A percentile compares a stretch with the other conserved stretches of the same genome.
These are phyloP conservation scores for Botrytis elliptica DNA, from an alignment of 2,329 filamentous ascomycete genomes.

Conservation along the genomic window DNA sequence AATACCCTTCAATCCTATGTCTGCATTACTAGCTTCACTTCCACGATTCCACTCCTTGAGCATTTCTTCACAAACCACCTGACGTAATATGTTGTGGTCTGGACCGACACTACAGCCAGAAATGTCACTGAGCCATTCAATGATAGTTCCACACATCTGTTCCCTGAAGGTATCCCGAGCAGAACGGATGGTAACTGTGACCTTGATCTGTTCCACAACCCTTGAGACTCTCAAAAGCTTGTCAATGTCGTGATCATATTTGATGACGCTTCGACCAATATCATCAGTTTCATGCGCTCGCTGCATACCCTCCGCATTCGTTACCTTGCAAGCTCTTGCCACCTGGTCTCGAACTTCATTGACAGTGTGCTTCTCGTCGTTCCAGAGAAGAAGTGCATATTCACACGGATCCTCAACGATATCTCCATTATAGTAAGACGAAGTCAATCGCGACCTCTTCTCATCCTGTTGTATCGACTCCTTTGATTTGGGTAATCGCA, in stretches of 20 bases:
- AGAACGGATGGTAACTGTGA: conserved; percentile 92
- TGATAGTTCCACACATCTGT: conserved; percentile 97
- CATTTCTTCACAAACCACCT: conserved; percentile 86
- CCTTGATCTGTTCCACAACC: conserved; percentile 90
- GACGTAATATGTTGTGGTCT: conserved; percentile 75
- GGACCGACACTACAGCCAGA: conserved; percentile 81
- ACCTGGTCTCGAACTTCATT: conserved; percentile 89
- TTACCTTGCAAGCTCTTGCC: conserved; percentile 78
- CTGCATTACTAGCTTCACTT: conserved; percentile 76
- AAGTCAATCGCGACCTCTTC: conserved; percentile 69
- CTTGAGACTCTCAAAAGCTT: conserved; percentile 75
- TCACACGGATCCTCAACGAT: conserved; percentile 64
- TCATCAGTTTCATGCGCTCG: conserved; percentile 88
- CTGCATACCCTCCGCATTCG: conserved; percentile 63
- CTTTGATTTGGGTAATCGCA: conserved; percentile 79
- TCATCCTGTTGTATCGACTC: conserved; percentile 83
- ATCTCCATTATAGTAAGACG: conserved; percentile 71
- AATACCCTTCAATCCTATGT: conserved; percentile 74
- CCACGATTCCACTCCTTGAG: conserved; percentile 84
- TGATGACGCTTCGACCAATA: conserved; percentile 81
- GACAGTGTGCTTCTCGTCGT: conserved; percentile 97
- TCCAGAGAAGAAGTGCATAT: conserved; percentile 88
- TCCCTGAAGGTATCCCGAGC: conserved; percentile 94
- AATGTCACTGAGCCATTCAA: conserved; percentile 95
- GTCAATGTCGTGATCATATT: conserved; percentile 69